Conservation (phyloP, 257 asterid genomes). For the Gentiana straminea region DNA sequence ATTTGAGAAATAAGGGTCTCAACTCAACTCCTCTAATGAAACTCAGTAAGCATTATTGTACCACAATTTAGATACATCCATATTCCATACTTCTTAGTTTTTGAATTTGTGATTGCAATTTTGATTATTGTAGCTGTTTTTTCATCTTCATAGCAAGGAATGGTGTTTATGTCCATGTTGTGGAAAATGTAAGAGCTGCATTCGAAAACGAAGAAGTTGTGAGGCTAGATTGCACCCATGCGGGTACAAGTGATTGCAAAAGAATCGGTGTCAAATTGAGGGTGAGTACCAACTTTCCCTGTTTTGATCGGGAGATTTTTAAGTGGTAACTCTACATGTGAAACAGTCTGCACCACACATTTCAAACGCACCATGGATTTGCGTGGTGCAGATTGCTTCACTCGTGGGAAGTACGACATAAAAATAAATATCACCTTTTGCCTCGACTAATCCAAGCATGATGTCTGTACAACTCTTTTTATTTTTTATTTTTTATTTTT, state of each 20-base stretch:
- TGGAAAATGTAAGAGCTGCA: slow-evolving; percentile 58
- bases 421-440: too few species aligned
- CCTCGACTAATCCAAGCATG: too few species aligned
- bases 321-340: too few species aligned
- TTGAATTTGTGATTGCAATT: background rate
- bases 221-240: slow-evolving; percentile 66
- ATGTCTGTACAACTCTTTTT: background rate
- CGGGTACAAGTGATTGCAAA: slow-evolving; percentile 84
- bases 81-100: background rate
- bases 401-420: too few species aligned
- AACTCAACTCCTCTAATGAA: slow-evolving; percentile 63
- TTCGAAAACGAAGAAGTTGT: slow-evolving; percentile 67
- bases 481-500: background rate
- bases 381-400: too few species aligned
- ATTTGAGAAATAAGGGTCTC: slow-evolving; percentile 66
- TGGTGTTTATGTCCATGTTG: slow-evolving; percentile 82
- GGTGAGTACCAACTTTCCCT: slow-evolving; percentile 28
- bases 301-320: background rate
- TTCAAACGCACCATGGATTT: too few species aligned
- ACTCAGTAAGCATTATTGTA: slow-evolving; percentile 41
- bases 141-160: slow-evolving; percentile 50
- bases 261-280: slow-evolving; percentile 79
- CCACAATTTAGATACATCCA: background rate
- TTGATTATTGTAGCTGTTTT: slow-evolving; percentile 6
- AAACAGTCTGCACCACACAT: too few species aligned